A percentile compares a stretch with the other conserved stretches of the same genome.
phyloP scores from a whole-genome alignment of 2,329 filamentous ascomycete species.

The Chaetomiaceae sp. region DNA sequence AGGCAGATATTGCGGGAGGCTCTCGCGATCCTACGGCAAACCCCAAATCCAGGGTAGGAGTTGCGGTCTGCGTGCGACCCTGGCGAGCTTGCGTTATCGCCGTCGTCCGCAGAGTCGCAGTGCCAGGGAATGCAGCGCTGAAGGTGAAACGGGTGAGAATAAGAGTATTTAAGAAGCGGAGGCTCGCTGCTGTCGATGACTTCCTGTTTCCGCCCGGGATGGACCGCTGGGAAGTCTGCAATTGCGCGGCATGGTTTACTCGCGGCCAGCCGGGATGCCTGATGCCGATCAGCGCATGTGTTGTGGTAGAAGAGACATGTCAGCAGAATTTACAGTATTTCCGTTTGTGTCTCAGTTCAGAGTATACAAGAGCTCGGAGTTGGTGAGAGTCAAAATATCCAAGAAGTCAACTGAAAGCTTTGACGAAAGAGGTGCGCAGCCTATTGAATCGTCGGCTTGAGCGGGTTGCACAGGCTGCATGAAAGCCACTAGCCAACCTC shows the following conservation, averaged over 20 bases:
- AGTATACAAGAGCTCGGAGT: too few species aligned
- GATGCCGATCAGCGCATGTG: too few species aligned
- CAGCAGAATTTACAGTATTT: too few species aligned
- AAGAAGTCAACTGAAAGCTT: too few species aligned
- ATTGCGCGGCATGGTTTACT: conserved; percentile 8
- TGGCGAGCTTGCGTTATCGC: conserved; percentile 3
- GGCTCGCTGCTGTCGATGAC: conserved; percentile 12
- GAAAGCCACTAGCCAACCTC: too few species aligned
- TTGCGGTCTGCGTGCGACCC: not conserved
- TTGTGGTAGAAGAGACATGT: too few species aligned
- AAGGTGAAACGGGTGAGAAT: conserved; percentile 16
- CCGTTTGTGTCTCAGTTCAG: too few species aligned
- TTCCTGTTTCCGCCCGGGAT: conserved; percentile 10
- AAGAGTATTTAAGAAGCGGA: conserved; percentile 6
- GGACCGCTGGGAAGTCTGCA: conserved; percentile 2
- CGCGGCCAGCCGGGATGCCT: conserved; percentile 5
- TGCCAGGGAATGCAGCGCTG: not conserved
- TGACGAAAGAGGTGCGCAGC: too few species aligned
- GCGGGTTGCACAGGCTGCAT: too few species aligned
- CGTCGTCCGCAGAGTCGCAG: not conserved
- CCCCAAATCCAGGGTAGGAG: conserved; percentile 7
- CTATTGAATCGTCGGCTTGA: too few species aligned
- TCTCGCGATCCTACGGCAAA: conserved; percentile 11
- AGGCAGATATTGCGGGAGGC: conserved; percentile 4
- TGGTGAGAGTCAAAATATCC: too few species aligned